Evolutionary conservation across 139 green algal genomes (phyloP), one percentile per base, ranked within the genome.

Genomic region (Raphidocelis subcapitata): DNA sequence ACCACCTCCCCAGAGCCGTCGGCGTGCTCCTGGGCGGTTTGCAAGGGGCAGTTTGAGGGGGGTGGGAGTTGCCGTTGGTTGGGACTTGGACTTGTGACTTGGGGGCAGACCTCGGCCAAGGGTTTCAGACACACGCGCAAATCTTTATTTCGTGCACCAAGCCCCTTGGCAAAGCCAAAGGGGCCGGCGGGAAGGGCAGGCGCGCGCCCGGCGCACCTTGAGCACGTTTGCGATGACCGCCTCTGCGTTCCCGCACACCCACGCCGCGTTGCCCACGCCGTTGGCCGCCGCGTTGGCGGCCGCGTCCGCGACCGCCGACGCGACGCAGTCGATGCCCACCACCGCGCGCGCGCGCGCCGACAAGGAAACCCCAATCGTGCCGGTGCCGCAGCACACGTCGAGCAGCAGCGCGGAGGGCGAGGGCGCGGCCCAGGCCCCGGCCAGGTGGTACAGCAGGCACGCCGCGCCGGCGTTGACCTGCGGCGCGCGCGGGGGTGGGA

Each of bases 311-410:
- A 95, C 71, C 1, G 79, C 79, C 20, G 36, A 72, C n/a, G 37
- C 61, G 32, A 76, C 63, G 14, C 75, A 73, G 75, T 95, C 90
- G 18, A 92, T 66, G 0, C 90, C 89, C 1, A 84, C 44, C n/a
- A 92, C 84, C 1, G 70, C 76, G 29, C 51, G 33, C 26, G 66
- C 67, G 67, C 59, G 41, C 29, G 56, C 18, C 3, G 93, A 93
- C 63, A 98, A 77, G 12, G 74, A 84, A 24, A 98, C 73, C 0
- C 84, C 91, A 61, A 98, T 94, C 26, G 87, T 88, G 35, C 93
- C 93, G 5, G 91, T 91, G 41, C 93, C 93, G 70, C 90, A 97
- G 80, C 93, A 98, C 2, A 98, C 83, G 79, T 98, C 93, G 62
- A 97, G 80, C 37, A 97, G 74, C 55, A 70, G 87, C 26, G 66